These are phyloP conservation scores for Dalechampia spathulata DNA, from an alignment of 441 rosid species.

Conservation along the genomic window DNA sequence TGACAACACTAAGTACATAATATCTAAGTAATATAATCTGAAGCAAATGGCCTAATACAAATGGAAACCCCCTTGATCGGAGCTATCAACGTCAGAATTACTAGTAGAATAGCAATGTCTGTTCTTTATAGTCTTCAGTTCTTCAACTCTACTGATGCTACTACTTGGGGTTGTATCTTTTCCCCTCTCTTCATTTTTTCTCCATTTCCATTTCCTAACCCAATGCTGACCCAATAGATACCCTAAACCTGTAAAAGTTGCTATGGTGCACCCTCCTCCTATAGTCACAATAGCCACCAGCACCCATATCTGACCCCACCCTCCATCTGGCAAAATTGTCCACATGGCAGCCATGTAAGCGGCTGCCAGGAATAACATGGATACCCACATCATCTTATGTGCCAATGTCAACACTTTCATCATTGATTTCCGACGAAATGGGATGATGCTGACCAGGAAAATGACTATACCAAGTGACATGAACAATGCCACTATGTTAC, in stretches of 20 bases:
- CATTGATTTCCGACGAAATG: slow-evolving; percentile 38
- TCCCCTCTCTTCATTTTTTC: slow-evolving; percentile 10
- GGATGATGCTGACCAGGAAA: slow-evolving; percentile 46
- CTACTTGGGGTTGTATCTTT: slow-evolving; percentile 22
- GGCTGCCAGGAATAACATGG: slow-evolving; percentile 40
- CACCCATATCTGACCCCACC: slow-evolving; percentile 28
- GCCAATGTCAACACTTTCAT: slow-evolving; percentile 34
- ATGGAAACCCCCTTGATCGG: slow-evolving; percentile 32
- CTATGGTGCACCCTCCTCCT: slow-evolving; percentile 35
- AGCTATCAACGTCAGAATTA: slow-evolving; percentile 37
- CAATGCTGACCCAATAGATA: slow-evolving; percentile 29
- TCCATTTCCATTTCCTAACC: slow-evolving; percentile 39
- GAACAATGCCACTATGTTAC: slow-evolving; percentile 46
- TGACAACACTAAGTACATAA: no score
- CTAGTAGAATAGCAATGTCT: slow-evolving; percentile 19
- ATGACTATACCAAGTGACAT: slow-evolving; percentile 39
- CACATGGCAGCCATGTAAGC: slow-evolving; percentile 45
- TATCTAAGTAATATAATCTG: no score
- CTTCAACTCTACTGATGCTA: slow-evolving; percentile 34
- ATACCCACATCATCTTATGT: slow-evolving; percentile 53
- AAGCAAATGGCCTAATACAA: no score
- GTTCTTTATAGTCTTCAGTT: slow-evolving; percentile 22
- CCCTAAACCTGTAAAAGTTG: slow-evolving; percentile 31
- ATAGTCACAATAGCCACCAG: slow-evolving; percentile 21
- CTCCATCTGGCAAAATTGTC: slow-evolving; percentile 33